Percentiles rank a stretch among this genome's conserved stretches.
phyloP scores from a whole-genome alignment of 2,329 filamentous ascomycete species.

The Pseudogymnoascus pannorum region DNA sequence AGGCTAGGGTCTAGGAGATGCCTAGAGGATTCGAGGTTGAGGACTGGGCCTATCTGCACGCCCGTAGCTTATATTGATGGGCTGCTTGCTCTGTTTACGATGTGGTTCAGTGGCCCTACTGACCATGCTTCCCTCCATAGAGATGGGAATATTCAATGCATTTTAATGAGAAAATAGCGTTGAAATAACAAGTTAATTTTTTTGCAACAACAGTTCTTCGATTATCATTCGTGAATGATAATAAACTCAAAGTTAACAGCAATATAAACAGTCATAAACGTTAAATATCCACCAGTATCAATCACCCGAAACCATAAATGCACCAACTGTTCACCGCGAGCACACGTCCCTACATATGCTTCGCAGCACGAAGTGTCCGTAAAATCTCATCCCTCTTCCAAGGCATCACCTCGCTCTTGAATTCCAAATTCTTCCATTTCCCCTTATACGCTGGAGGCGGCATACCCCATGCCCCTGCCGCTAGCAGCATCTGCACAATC shows the following conservation, averaged over 20 bases:
- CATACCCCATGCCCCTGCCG: background rate
- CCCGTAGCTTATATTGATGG: constrained; percentile 64
- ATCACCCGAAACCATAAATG: background rate
- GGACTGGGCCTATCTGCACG: constrained; percentile 66
- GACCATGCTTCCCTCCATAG: background rate
- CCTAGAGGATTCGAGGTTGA: constrained; percentile 58
- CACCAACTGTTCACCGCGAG: background rate
- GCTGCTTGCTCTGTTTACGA: constrained; percentile 28
- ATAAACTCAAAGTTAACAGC: background rate
- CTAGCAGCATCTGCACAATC: background rate
- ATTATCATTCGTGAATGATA: background rate
- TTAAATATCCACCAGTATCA: background rate
- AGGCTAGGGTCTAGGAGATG: constrained; percentile 59
- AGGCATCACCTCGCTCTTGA: background rate
- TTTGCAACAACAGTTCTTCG: background rate
- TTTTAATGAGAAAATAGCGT: background rate
- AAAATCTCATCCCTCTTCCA: constrained; percentile 5
- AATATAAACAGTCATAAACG: background rate
- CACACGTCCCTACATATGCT: background rate
- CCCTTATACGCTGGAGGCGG: background rate
- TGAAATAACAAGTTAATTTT: background rate
- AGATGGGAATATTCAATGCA: background rate
- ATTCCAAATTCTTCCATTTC: constrained; percentile 2
- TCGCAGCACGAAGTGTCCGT: background rate
- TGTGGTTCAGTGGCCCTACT: background rate